Percentiles rank a stretch among this genome's conserved stretches.
Evolutionary conservation across 495 filamentous ascomycete species (phyloP).

Genomic region (Daldinia vernicosa): DNA sequence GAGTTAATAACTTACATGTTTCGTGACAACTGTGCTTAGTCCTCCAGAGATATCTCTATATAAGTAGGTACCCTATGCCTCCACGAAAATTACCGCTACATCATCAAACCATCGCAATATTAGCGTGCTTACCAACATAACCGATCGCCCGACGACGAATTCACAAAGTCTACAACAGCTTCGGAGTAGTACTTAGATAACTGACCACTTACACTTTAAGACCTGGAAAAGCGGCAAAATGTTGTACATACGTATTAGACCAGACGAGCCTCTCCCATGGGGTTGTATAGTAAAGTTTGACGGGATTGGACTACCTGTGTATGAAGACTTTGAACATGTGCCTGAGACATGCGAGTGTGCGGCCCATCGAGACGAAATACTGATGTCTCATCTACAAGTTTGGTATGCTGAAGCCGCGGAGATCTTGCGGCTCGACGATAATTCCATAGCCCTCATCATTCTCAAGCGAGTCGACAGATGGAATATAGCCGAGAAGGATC

Average conservation of each 20-base stretch:
- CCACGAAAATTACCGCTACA: not conserved
- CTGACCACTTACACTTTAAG: not conserved
- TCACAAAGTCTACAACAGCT: not conserved
- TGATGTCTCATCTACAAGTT: not conserved
- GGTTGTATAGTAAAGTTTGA: slow-evolving; percentile 10
- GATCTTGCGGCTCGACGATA: not conserved
- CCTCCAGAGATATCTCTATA: not conserved
- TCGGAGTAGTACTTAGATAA: too few relatives aligned
- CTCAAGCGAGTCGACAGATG: slow-evolving; percentile 12
- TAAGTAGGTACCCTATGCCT: not conserved
- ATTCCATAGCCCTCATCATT: not conserved
- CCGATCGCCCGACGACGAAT: not conserved
- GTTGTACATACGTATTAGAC: not conserved
- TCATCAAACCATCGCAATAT: not conserved
- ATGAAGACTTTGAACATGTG: not conserved
- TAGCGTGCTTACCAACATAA: not conserved
- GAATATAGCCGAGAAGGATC: not conserved
- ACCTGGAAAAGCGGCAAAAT: not conserved
- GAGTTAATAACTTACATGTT: not conserved
- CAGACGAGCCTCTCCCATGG: not conserved
- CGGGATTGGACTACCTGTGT: slow-evolving; percentile 6
- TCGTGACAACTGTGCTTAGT: not conserved
- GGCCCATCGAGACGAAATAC: not conserved
- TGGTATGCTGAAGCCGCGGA: not conserved
- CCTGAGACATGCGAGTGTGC: not conserved